Evolutionary conservation across 2,329 filamentous ascomycete species (phyloP).

Genomic region (Exophiala xenobiotica): DNA sequence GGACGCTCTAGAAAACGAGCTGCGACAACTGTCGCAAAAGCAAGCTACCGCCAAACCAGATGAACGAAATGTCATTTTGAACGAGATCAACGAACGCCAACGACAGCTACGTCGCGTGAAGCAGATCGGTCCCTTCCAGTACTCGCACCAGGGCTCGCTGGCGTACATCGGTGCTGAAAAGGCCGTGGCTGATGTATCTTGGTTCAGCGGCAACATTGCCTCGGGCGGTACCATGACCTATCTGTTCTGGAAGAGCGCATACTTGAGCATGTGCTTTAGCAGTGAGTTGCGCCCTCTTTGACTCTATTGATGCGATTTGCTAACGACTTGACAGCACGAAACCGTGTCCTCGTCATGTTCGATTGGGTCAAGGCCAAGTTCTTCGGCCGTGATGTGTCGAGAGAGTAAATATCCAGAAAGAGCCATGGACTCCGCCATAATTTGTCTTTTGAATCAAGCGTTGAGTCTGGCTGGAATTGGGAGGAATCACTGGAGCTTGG

Average conservation of each 20-base stretch:
- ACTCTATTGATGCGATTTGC: slow-evolving; percentile 18
- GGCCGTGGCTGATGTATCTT: slow-evolving; percentile 94
- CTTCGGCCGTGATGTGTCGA: slow-evolving; percentile 84
- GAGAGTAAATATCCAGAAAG: slow-evolving; percentile 39
- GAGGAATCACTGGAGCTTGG: too few relatives aligned
- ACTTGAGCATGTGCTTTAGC: slow-evolving; percentile 99
- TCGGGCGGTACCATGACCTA: slow-evolving; percentile 92
- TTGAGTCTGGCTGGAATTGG: neutral
- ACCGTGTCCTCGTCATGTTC: slow-evolving; percentile 85
- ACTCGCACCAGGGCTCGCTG: slow-evolving; percentile 94
- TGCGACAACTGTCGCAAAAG: slow-evolving; percentile 66
- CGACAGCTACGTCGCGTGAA: slow-evolving; percentile 84
- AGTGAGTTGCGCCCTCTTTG: slow-evolving; percentile 61
- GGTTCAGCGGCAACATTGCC: slow-evolving; percentile 95
- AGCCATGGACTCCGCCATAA: neutral
- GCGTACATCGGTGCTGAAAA: slow-evolving; percentile 98
- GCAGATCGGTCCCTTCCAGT: slow-evolving; percentile 96
- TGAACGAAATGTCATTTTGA: slow-evolving; percentile 57
- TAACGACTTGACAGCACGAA: slow-evolving; percentile 64
- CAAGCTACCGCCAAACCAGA: slow-evolving; percentile 68
- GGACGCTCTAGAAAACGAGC: slow-evolving; percentile 72
- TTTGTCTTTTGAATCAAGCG: neutral
- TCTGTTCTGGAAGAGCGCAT: slow-evolving; percentile 97
- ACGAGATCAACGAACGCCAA: slow-evolving; percentile 82
- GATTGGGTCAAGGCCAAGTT: slow-evolving; percentile 98